Evolutionary conservation across 768 basidiomycete species (phyloP).

Genomic region (Calvatia gigantea): DNA sequence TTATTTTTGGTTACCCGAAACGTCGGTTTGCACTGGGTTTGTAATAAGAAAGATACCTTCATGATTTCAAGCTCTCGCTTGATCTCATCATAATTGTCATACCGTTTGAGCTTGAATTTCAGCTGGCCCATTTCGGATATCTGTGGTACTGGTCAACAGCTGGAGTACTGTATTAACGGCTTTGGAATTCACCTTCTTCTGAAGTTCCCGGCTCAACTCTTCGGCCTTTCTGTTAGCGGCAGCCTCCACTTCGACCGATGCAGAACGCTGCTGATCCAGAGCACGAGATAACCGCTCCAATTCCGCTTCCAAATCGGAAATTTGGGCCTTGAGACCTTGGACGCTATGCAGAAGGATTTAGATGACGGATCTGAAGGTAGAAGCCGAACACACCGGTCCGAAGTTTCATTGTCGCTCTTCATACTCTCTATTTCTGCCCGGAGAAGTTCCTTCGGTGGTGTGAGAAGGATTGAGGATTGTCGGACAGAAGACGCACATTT

Average conservation of each 20-base stretch:
- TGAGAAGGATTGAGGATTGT: neutral
- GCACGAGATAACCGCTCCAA: conserved; percentile 63
- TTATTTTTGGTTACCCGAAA: neutral
- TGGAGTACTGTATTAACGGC: neutral
- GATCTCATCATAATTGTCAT: conserved; percentile 91
- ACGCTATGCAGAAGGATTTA: conserved; percentile 42
- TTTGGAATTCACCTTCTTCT: conserved; percentile 44
- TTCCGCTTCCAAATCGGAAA: conserved; percentile 76
- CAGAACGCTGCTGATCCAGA: conserved; percentile 57
- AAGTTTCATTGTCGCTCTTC: conserved; percentile 71
- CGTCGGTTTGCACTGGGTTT: neutral
- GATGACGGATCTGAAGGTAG: neutral
- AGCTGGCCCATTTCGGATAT: conserved; percentile 65
- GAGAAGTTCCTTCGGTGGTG: conserved; percentile 70
- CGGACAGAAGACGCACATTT: conserved; percentile 54
- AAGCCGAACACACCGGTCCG: conserved; percentile 51
- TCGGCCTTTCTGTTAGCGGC: conserved; percentile 50
- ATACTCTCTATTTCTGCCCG: conserved; percentile 93
- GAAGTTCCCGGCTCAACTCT: conserved; percentile 56
- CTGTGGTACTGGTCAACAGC: conserved; percentile 27
- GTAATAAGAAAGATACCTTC: conserved; percentile 69
- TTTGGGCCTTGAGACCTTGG: conserved; percentile 66
- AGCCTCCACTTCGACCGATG: conserved; percentile 43
- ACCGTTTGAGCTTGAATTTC: conserved; percentile 65
- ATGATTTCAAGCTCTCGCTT: conserved; percentile 98